Evolutionary conservation across 495 filamentous ascomycete genomes (phyloP).

Genomic region (Neurospora sublineolata): DNA sequence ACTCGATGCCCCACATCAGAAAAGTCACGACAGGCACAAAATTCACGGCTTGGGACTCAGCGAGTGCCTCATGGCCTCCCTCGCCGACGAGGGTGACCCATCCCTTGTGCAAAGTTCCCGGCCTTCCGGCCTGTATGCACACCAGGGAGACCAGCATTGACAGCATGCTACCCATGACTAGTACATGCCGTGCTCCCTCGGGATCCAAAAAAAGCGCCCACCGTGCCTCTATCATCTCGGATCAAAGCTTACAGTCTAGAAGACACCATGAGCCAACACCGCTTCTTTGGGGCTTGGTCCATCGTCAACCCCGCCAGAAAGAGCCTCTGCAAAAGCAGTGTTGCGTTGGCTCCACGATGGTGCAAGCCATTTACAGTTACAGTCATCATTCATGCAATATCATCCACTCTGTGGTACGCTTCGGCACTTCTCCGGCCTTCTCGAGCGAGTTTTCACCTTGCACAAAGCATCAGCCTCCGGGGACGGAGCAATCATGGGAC

Average conservation of each 20-base stretch:
- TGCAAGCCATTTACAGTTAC: not conserved
- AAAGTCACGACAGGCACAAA: not conserved
- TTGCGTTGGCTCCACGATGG: not conserved
- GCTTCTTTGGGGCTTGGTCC: not conserved
- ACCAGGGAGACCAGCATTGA: not conserved
- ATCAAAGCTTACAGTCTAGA: not conserved
- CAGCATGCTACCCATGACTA: not conserved
- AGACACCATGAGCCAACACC: not conserved
- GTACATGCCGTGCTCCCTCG: not conserved
- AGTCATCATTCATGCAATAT: not conserved
- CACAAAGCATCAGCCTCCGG: not conserved
- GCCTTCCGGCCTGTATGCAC: constrained; percentile 15
- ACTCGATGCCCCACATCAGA: not conserved
- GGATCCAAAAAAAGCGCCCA: not conserved
- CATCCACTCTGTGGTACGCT: not conserved
- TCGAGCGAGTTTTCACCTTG: not conserved
- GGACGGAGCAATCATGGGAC: not conserved
- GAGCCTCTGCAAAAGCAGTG: not conserved
- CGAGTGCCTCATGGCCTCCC: not conserved
- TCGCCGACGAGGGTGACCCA: not conserved
- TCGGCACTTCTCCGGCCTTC: not conserved
- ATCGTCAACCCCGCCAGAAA: not conserved
- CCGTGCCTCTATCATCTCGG: not conserved
- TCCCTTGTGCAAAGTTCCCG: constrained; percentile 12
- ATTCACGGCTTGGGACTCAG: not conserved